Evolutionary conservation across 1,284 basidiomycete species (phyloP).

Genomic region (Cutaneotrichosporon cutaneum): DNA sequence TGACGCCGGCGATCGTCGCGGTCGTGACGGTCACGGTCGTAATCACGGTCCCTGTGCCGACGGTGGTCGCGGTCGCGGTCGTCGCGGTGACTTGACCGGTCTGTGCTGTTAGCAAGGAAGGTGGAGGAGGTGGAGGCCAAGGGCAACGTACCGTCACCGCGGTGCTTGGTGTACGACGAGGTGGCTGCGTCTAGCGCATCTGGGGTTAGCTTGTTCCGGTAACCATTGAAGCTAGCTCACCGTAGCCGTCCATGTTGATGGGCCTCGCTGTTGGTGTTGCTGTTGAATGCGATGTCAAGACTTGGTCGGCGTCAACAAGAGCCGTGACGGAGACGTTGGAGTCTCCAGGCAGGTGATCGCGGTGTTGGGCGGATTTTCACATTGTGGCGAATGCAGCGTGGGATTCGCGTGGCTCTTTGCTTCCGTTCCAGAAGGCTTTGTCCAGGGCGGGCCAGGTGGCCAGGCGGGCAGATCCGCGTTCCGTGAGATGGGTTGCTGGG

Average conservation of each 20-base stretch:
- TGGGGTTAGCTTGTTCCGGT: slow-evolving; percentile 12
- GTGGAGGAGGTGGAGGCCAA: neutral
- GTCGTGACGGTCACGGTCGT: slow-evolving; percentile 17
- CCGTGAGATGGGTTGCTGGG: too few relatives aligned
- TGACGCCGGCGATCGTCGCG: slow-evolving; percentile 16
- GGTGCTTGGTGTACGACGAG: slow-evolving; percentile 32
- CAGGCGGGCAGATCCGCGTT: too few relatives aligned
- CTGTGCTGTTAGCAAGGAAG: neutral
- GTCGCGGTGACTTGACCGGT: slow-evolving; percentile 18
- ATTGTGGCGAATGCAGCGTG: neutral
- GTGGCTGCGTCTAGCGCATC: slow-evolving; percentile 36
- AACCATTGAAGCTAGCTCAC: slow-evolving; percentile 17
- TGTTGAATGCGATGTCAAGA: neutral
- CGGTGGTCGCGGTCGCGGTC: slow-evolving; percentile 16
- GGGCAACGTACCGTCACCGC: slow-evolving; percentile 22
- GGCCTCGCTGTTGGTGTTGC: slow-evolving; percentile 4
- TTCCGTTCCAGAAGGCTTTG: too few relatives aligned
- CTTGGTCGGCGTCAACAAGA: neutral
- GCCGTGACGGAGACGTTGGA: neutral
- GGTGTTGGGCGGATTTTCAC: neutral
- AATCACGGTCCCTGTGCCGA: slow-evolving; percentile 17
- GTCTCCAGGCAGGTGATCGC: neutral
- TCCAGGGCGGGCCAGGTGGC: too few relatives aligned
- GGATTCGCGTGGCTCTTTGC: neutral
- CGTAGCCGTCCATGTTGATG: slow-evolving; percentile 37